These are phyloP conservation scores for Wickerhamomyces pijperi DNA, from an alignment of 805 yeast genomes.

Conservation along the genomic window DNA sequence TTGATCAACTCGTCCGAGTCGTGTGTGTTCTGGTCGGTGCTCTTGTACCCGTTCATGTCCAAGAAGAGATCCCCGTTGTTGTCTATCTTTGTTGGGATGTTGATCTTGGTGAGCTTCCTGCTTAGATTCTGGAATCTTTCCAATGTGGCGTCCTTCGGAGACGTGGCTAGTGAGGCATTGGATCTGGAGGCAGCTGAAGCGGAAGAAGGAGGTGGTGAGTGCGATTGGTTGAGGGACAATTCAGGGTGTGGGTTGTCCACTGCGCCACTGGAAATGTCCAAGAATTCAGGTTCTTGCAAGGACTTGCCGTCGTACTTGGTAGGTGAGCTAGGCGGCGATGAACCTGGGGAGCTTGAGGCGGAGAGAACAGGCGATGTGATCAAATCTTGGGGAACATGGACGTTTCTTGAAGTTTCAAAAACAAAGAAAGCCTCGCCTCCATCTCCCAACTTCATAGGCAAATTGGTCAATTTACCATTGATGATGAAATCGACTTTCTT, in stretches of 20 bases:
- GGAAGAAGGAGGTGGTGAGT: neutral
- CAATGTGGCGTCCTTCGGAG: constrained; percentile 29
- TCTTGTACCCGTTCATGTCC: constrained; percentile 94
- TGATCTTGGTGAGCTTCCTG: constrained; percentile 50
- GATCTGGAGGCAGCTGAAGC: constrained; percentile 1
- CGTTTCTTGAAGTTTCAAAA: constrained; percentile 63
- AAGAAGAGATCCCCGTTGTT: constrained; percentile 82
- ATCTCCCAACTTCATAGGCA: constrained; percentile 95
- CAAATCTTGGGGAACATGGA: constrained; percentile 58
- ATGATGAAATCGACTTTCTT: constrained; percentile 85
- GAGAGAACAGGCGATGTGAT: constrained; percentile 27
- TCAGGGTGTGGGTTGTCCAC: constrained; percentile 3
- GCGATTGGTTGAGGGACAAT: constrained; percentile 9
- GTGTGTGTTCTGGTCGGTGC: constrained; percentile 66
- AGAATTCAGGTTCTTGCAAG: constrained; percentile 36
- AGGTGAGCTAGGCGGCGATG: constrained; percentile 18
- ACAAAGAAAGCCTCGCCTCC: constrained; percentile 98
- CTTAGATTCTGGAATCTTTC: constrained; percentile 56
- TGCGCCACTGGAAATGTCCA: constrained; percentile 26
- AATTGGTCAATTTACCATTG: constrained; percentile 67
- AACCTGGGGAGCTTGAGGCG: constrained; percentile 11
- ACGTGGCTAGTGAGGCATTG: constrained; percentile 3
- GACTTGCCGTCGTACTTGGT: neutral
- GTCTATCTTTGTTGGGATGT: constrained; percentile 81
- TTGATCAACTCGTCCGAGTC: constrained; percentile 68